phyloP scores from a whole-genome alignment of 2,329 filamentous ascomycete species.

The Blumeria hordei region DNA sequence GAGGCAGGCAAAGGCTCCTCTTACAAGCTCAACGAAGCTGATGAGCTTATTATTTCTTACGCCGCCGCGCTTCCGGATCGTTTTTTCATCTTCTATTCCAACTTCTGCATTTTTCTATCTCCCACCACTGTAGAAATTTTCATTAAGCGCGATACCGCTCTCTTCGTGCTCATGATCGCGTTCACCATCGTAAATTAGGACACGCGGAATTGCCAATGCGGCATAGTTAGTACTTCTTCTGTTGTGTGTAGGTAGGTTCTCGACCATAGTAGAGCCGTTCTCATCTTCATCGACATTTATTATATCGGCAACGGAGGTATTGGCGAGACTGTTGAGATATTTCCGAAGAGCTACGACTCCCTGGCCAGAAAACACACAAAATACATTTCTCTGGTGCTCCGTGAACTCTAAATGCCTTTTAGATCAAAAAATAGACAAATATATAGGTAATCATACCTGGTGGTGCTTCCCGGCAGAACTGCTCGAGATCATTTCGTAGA shows the following conservation, averaged over 20 bases:
- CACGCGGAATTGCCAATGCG: not conserved
- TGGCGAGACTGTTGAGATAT: conserved; percentile 43
- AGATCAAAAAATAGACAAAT: not conserved
- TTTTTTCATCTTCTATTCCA: too few relatives aligned
- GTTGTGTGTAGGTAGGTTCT: not conserved
- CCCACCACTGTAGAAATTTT: not conserved
- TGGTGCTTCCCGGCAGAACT: conserved; percentile 71
- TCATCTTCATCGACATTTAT: conserved; percentile 29
- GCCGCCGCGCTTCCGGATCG: too few relatives aligned
- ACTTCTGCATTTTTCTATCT: not conserved
- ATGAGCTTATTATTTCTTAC: too few relatives aligned
- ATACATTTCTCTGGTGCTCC: conserved; percentile 79
- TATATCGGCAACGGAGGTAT: not conserved
- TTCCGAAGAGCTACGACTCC: conserved; percentile 58
- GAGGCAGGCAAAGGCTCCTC: too few relatives aligned
- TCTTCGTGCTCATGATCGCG: conserved; percentile 10
- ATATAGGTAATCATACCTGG: conserved; percentile 23
- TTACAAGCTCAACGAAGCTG: too few relatives aligned
- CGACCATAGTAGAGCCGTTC: conserved; percentile 19
- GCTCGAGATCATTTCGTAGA: conserved; percentile 57
- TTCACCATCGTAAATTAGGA: conserved; percentile 7
- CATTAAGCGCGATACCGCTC: conserved; percentile 2
- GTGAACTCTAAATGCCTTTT: conserved; percentile 49
- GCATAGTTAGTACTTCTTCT: not conserved
- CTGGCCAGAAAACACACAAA: conserved; percentile 86